Conservation (phyloP, 2,329 filamentous ascomycete species). For the Penicillium palitans region DNA sequence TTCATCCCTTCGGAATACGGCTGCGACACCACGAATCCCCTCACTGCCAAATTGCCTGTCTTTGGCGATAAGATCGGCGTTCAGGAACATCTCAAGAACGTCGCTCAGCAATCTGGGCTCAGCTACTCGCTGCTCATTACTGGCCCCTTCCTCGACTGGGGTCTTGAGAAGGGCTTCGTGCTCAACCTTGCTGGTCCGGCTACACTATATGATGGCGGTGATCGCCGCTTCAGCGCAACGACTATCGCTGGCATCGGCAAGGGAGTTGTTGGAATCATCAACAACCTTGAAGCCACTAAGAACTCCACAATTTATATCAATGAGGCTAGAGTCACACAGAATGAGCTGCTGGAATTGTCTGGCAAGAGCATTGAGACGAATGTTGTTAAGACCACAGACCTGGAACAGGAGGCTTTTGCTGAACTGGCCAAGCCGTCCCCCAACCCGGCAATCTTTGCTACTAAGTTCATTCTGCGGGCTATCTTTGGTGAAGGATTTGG, state of each 20-base stretch:
- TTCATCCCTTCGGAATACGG: slow-evolving; percentile 42
- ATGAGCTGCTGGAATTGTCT: slow-evolving; percentile 34
- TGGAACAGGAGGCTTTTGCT: slow-evolving; percentile 30
- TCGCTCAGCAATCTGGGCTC: slow-evolving; percentile 21
- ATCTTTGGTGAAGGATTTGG: slow-evolving; percentile 40
- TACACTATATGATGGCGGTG: slow-evolving; percentile 53
- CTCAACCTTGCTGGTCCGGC: slow-evolving; percentile 41
- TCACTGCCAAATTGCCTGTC: slow-evolving; percentile 29
- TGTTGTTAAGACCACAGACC: slow-evolving; percentile 29
- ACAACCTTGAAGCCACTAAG: slow-evolving; percentile 54
- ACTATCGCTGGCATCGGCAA: slow-evolving; percentile 51
- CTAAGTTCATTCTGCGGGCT: slow-evolving; percentile 32
- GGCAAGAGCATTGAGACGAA: slow-evolving; percentile 31
- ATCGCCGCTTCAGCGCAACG: slow-evolving; percentile 51
- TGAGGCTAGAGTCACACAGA: slow-evolving; percentile 49
- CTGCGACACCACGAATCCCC: slow-evolving; percentile 30
- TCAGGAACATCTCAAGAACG: slow-evolving; percentile 30
- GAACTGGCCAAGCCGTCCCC: slow-evolving; percentile 35
- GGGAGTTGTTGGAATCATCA: slow-evolving; percentile 52
- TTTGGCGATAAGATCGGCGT: slow-evolving; percentile 35
- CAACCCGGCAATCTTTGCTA: slow-evolving; percentile 19
- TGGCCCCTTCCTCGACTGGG: slow-evolving; percentile 39
- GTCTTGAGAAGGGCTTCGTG: slow-evolving; percentile 44
- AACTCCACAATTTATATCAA: slow-evolving; percentile 54
- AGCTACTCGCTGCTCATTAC: slow-evolving; percentile 36